Evolutionary conservation across 2,329 filamentous ascomycete species (phyloP).

Genomic region (Chrysosporium keratinophilum): DNA sequence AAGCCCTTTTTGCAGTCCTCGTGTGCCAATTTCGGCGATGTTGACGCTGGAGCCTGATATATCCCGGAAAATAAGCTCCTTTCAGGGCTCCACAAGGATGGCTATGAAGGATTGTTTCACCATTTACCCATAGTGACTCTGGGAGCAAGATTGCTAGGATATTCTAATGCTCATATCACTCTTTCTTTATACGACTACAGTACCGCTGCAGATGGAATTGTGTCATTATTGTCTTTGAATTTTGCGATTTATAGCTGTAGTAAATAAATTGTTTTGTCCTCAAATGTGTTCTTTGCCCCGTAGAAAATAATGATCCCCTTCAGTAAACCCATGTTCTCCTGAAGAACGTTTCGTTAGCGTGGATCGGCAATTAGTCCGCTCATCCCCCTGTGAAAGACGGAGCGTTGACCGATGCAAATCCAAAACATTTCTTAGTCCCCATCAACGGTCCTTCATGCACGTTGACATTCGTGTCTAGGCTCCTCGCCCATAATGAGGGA

Average conservation of each 20-base stretch:
- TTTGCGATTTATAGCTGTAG: background rate
- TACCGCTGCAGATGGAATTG: background rate
- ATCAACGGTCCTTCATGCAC: background rate
- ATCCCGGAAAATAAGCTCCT: background rate
- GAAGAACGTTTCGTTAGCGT: background rate
- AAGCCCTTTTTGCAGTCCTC: background rate
- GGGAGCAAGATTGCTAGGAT: too few relatives aligned
- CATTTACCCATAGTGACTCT: background rate
- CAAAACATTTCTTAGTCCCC: background rate
- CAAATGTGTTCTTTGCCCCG: background rate
- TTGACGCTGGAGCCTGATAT: background rate
- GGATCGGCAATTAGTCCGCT: background rate
- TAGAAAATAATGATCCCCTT: too few relatives aligned
- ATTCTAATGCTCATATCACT: background rate
- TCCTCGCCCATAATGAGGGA: conserved; percentile 8
- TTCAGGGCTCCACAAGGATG: background rate
- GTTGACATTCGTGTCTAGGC: background rate
- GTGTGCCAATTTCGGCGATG: background rate
- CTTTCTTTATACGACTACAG: background rate
- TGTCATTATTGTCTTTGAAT: background rate
- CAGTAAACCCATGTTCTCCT: too few relatives aligned
- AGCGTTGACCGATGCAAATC: background rate
- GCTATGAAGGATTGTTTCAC: conserved; percentile 1
- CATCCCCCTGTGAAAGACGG: background rate
- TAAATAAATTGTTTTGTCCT: background rate